Evolutionary conservation across 2,329 filamentous ascomycete genomes (phyloP).

Genomic region (Thelonectria olida): DNA sequence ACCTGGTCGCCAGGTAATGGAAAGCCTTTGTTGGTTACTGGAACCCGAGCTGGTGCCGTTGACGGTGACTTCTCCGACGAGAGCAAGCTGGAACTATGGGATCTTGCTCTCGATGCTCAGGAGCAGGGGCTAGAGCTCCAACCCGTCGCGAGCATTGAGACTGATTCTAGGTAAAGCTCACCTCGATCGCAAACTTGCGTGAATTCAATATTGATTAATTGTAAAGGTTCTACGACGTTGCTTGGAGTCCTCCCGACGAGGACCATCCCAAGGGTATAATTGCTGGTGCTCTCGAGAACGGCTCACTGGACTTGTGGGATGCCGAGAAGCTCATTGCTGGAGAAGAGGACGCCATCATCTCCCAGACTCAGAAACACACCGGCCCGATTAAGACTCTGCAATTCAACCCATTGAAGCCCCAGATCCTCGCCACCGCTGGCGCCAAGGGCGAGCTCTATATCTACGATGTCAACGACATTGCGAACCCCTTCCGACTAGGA

Average conservation of each 20-base stretch:
- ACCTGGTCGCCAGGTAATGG: slow-evolving; percentile 89
- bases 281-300: slow-evolving; percentile 94
- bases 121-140: slow-evolving; percentile 84
- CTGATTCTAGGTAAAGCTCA: slow-evolving; percentile 81
- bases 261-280: slow-evolving; percentile 87
- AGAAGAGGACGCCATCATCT: slow-evolving; percentile 78
- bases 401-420: slow-evolving; percentile 93
- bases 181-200: slow-evolving; percentile 14
- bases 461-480: slow-evolving; percentile 91
- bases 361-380: slow-evolving; percentile 87
- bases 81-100: slow-evolving; percentile 96
- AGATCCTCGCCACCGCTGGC: slow-evolving; percentile 91
- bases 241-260: slow-evolving; percentile 86
- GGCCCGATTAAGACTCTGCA: slow-evolving; percentile 94
- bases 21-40: slow-evolving; percentile 87
- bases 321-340: slow-evolving; percentile 73
- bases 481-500: slow-evolving; percentile 87
- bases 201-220: slow-evolving; percentile 26
- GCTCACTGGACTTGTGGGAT: slow-evolving; percentile 93
- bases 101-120: slow-evolving; percentile 82
- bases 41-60: slow-evolving; percentile 93
- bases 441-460: slow-evolving; percentile 96
- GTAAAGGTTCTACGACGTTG: slow-evolving; percentile 91
- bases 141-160: slow-evolving; percentile 83
- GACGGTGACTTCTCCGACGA: slow-evolving; percentile 98